A percentile compares a stretch with the other conserved stretches of the same genome.
phyloP scores from a whole-genome alignment of 2,329 filamentous ascomycete species.

The Fusarium devonianum region DNA sequence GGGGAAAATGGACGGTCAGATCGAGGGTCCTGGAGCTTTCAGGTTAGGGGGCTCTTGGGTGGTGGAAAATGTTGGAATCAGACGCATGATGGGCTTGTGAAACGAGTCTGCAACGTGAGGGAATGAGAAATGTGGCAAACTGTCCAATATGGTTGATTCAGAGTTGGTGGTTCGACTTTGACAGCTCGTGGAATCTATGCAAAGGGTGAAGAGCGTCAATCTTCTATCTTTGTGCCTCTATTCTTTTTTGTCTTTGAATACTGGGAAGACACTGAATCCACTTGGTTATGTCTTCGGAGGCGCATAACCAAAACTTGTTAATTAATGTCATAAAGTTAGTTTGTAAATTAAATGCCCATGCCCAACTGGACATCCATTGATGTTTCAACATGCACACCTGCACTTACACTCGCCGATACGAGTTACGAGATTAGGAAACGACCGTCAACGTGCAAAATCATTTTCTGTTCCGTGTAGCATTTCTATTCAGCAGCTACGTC shows the following conservation, averaged over 20 bases:
- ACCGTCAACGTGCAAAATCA: background rate
- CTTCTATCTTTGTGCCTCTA: no score
- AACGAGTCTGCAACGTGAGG: background rate
- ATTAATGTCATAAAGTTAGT: no score
- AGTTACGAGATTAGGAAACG: background rate
- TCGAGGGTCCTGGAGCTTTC: slow-evolving; percentile 44
- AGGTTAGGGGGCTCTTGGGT: slow-evolving; percentile 47
- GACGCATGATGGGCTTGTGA: slow-evolving; percentile 45
- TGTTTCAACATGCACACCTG: background rate
- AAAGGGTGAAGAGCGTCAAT: no score
- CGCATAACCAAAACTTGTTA: no score
- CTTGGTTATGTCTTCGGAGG: no score
- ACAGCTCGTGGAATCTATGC: no score
- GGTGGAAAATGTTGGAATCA: slow-evolving; percentile 47
- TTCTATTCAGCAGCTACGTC: slow-evolving; percentile 3
- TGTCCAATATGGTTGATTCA: no score
- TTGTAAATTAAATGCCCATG: no score
- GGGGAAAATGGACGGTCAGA: slow-evolving; percentile 44
- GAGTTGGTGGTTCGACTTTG: no score
- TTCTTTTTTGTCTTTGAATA: no score
- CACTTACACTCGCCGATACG: background rate
- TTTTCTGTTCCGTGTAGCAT: background rate
- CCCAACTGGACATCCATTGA: background rate
- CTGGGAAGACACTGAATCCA: no score
- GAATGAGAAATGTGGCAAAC: no score